These are phyloP conservation scores for Rosellinia necatrix DNA, from an alignment of 2,329 filamentous ascomycete genomes.

Conservation along the genomic window DNA sequence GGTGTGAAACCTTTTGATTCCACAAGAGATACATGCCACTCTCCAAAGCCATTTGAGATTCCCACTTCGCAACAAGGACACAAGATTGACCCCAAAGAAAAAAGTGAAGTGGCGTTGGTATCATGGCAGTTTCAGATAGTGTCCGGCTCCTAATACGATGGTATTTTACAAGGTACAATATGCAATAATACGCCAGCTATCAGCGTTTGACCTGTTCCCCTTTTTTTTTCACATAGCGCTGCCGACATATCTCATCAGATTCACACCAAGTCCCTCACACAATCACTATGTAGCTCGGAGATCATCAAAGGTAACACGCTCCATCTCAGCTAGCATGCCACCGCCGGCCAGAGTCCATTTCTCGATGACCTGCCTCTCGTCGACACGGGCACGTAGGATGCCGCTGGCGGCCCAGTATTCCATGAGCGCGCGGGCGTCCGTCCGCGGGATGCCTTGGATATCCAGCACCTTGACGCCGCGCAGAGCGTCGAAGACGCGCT, in stretches of 20 bases:
- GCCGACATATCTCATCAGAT: neutral
- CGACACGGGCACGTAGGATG: constrained; percentile 71
- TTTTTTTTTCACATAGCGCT: neutral
- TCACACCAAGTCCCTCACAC: neutral
- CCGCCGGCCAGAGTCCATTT: constrained; percentile 83
- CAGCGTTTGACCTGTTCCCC: neutral
- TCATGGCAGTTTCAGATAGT: neutral
- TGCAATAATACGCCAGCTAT: constrained; percentile 12
- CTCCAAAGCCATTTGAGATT: too few relatives aligned
- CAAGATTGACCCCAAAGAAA: too few relatives aligned
- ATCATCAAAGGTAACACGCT: constrained; percentile 61
- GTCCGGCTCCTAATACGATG: constrained; percentile 9
- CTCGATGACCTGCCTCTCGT: constrained; percentile 73
- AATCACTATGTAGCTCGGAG: constrained; percentile 24
- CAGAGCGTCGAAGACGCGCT: constrained; percentile 58
- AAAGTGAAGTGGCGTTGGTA: constrained; percentile 1
- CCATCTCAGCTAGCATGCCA: constrained; percentile 82
- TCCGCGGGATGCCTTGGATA: constrained; percentile 70
- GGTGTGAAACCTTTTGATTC: neutral
- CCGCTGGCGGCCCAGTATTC: constrained; percentile 94
- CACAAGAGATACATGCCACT: too few relatives aligned
- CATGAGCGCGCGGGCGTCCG: constrained; percentile 79
- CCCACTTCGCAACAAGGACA: too few relatives aligned
- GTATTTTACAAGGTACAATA: constrained; percentile 28
- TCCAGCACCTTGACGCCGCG: constrained; percentile 57